Base-by-base conservation (phyloP, 352 stramenopile species). In the Globisporangium spiculum region DNA sequence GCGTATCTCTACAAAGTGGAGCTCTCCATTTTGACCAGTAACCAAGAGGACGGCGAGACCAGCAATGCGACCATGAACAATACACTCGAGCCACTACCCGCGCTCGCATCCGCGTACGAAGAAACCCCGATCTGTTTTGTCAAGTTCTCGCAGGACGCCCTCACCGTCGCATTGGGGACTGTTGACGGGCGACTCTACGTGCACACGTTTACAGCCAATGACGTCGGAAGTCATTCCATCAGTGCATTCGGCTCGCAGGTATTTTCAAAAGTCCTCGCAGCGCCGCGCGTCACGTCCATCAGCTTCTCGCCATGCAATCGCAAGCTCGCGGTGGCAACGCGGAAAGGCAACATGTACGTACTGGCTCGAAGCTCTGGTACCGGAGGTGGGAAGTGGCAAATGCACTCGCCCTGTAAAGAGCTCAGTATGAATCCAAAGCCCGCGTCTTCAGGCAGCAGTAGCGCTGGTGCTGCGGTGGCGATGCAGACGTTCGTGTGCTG, bases 291-390 rank as follows among this genome's bases (percentile, higher is more conserved):
- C 34, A 92, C 84, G 0, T 78, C 73, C 14, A 64, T 90, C 41
- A 76, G 74, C 57, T 92, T 90, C 52, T 80, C 80, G 2, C 41
- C 66, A 1, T 70, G 63, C 50, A 73, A 60, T 26, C 65, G 63
- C 3, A 69, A 68, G 32, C 68, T 88, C 5, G 68, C 86, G 1
- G 74, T 81, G 0, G 73, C 84, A 10, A 90, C 84, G 2, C 82
- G 76, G 44, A 90, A 91, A 59, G 82, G 84, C 16, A 88, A 90
- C 70, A 74, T 90, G 22, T 89, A 89, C 70, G 76, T 91, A 7
- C 75, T 87, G 16, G 26, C 41, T 5, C 68, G 52, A 26, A 20
- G 57, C 30, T 32, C 60, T 2, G 18, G 62, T 0, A 48, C 54
- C 58, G n/a, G 27, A 0, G 50, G 4, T 22, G 27, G 16, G 38